Conservation (phyloP, 768 basidiomycete species). For the Xerocomus brunneocitrinus region DNA sequence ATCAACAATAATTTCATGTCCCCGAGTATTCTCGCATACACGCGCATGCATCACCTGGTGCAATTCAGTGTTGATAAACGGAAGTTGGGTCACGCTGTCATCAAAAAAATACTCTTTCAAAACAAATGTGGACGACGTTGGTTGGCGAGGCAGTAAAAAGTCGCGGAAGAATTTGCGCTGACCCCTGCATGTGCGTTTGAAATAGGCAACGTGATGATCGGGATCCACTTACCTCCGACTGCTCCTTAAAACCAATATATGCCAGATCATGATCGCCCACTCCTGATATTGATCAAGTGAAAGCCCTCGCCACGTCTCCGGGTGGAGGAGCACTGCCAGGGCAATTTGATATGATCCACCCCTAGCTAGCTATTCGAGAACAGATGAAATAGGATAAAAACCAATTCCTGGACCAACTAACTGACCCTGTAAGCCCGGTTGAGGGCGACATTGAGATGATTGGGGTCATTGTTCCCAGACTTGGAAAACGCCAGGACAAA, state of each 20-base stretch:
- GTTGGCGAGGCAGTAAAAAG: slow-evolving; percentile 55
- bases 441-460: slow-evolving; percentile 52
- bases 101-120: slow-evolving; percentile 56
- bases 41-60: slow-evolving; percentile 39
- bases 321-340: slow-evolving; percentile 59
- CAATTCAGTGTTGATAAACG: slow-evolving; percentile 39
- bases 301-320: slow-evolving; percentile 66
- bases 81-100: slow-evolving; percentile 27
- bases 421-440: slow-evolving; percentile 68
- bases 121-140: slow-evolving; percentile 47
- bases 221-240: slow-evolving; percentile 55
- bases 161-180: slow-evolving; percentile 65
- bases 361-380: slow-evolving; percentile 51
- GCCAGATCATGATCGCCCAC: slow-evolving; percentile 79
- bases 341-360: slow-evolving; percentile 64
- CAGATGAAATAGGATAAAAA: slow-evolving; percentile 7
- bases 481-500: slow-evolving; percentile 65
- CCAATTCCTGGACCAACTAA: not conserved
- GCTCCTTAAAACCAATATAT: slow-evolving; percentile 62
- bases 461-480: slow-evolving; percentile 54
- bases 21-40: slow-evolving; percentile 30
- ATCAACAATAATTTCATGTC: slow-evolving; percentile 1
- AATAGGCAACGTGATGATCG: slow-evolving; percentile 5
- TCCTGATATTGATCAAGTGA: slow-evolving; percentile 58
- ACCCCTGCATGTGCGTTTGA: slow-evolving; percentile 37